Evolutionary conservation across 345 rosid genomes (phyloP).

Genomic region (Raphanus raphanistrum): DNA sequence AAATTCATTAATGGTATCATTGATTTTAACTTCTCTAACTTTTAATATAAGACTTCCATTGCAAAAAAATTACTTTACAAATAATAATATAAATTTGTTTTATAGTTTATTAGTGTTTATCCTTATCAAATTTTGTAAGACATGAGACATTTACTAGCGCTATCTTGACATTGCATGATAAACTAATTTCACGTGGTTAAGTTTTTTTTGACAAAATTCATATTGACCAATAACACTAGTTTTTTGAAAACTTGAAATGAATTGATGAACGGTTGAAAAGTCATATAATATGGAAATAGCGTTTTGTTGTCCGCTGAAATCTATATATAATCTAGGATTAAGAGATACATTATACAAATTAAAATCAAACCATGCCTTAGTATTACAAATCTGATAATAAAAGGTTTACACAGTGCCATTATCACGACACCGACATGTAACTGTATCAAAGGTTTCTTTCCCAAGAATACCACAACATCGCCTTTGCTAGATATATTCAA

Average conservation of each 20-base stretch:
- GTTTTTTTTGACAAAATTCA: no score
- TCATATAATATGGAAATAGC: slow-evolving; percentile 1
- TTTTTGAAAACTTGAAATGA: no score
- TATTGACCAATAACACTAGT: slow-evolving; percentile 7
- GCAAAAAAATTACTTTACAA: no score
- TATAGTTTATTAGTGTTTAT: no score
- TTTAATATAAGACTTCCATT: no score
- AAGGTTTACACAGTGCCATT: slow-evolving; percentile 50
- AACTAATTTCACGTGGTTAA: slow-evolving; percentile 14
- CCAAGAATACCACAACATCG: slow-evolving; percentile 55
- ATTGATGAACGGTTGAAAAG: slow-evolving; percentile 4
- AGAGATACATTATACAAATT: not conserved
- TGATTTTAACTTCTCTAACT: no score
- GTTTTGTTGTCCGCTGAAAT: slow-evolving; percentile 4
- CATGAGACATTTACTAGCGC: no score
- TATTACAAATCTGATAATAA: not conserved
- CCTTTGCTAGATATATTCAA: slow-evolving; percentile 38
- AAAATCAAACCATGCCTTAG: not conserved
- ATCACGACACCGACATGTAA: slow-evolving; percentile 60
- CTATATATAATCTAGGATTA: not conserved
- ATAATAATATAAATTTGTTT: no score
- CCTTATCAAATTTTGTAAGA: no score
- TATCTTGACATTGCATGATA: no score
- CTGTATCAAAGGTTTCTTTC: slow-evolving; percentile 61
- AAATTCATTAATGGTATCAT: no score